Base-by-base conservation (phyloP, 1,139 yeast genomes). In the Sugiyamaella sp. region DNA sequence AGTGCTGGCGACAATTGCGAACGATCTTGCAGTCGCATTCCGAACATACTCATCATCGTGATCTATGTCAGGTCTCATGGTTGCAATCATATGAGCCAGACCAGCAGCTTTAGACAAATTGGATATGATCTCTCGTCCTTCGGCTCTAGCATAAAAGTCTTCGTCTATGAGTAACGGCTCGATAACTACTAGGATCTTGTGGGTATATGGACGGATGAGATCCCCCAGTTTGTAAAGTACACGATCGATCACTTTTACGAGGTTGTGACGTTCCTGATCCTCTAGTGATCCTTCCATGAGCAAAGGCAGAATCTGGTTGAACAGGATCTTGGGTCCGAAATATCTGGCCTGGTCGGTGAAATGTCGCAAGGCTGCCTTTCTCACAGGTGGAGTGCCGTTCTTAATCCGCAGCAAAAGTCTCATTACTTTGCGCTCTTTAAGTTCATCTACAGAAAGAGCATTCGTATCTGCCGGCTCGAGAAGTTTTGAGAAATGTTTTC, bases 1-100 rank as follows among this genome's bases (percentile, higher is more conserved):
- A 0, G 97, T 82, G 51, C 82, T 81, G 0, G 96, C 91, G 2
- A 88, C 93, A 4, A 90, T 87, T 0, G 98, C 97, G 68, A 91
- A 77, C 0, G 91, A 82, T 54, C 95, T 74, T 0, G 97, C 82
- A 0, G 96, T 85, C 1, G 85, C 76, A 63, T 86, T 86, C 53
- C 98, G 76, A 3, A 87, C 83, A 63, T 84, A 85, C 61, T 91
- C 97, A 66, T 91, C 97, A 9, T 79, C 80, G 63, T 86, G 84
- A 61, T 87, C 96, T 38, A 93, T 79, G 68, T 89, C 95, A 0
- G 95, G 90, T 53, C 96, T 77, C 68, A 91, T 74, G 0, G 85
- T 81, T 1, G 89, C 77, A 29, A 93, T 81, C 81, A 90, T 85
- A 45, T 82, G 84, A 0, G 89, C 81, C 39, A 91, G 71, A 0